Evolutionary conservation across 2,329 filamentous ascomycete species (phyloP).

Genomic region (Coniochaeta sp.): DNA sequence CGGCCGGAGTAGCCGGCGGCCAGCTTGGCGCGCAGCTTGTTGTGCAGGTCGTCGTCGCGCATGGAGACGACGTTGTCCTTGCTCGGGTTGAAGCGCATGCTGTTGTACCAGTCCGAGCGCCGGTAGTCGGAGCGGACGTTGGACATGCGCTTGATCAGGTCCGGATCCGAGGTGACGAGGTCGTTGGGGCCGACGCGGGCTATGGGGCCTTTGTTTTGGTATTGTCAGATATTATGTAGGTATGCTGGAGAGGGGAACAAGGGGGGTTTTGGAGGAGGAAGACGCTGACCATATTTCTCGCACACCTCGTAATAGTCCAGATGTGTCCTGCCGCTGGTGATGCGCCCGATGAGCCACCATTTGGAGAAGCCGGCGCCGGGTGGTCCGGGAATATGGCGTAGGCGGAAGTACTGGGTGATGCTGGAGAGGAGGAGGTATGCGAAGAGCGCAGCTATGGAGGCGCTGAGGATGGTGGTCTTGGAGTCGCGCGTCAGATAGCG

Average conservation of each 20-base stretch:
- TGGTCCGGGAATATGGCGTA: slow-evolving; percentile 33
- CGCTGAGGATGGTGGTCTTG: background rate
- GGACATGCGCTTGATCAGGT: slow-evolving; percentile 6
- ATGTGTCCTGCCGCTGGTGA: slow-evolving; percentile 23
- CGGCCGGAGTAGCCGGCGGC: slow-evolving; percentile 4
- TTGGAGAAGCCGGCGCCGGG: slow-evolving; percentile 27
- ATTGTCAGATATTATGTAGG: too few relatives aligned
- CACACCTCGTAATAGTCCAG: slow-evolving; percentile 27
- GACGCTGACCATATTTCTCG: slow-evolving; percentile 24
- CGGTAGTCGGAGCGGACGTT: slow-evolving; percentile 5
- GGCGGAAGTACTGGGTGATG: slow-evolving; percentile 15
- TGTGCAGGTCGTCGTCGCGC: slow-evolving; percentile 9
- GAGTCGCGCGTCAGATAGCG: background rate
- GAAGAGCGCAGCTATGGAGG: background rate
- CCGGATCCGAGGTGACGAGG: slow-evolving; percentile 8
- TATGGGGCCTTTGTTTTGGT: background rate
- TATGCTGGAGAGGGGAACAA: too few relatives aligned
- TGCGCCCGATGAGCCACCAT: slow-evolving; percentile 26
- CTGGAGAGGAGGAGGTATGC: background rate
- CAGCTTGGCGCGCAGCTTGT: slow-evolving; percentile 9
- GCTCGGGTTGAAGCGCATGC: slow-evolving; percentile 7
- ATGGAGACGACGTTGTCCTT: slow-evolving; percentile 8
- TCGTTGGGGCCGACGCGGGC: slow-evolving; percentile 7
- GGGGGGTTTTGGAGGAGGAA: background rate
- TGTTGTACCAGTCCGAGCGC: slow-evolving; percentile 7